phyloP scores from a whole-genome alignment of 805 yeast species.

The Dipodascus geniculatus region DNA sequence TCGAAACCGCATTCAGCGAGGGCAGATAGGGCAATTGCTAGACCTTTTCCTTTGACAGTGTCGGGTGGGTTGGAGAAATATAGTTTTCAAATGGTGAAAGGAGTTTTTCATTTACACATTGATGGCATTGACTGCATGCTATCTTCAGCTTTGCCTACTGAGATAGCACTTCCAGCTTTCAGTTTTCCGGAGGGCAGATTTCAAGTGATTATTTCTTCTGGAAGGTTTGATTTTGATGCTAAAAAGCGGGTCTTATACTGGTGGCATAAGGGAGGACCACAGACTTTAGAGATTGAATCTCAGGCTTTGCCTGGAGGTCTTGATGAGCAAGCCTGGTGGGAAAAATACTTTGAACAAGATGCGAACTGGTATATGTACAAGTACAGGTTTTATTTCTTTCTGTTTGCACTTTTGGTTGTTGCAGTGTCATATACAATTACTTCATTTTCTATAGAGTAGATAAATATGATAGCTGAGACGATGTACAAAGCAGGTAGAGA shows the following conservation, averaged over 20 bases:
- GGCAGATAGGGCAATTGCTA: constrained; percentile 51
- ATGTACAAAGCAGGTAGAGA: too few species aligned
- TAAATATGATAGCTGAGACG: neutral
- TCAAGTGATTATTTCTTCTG: constrained; percentile 42
- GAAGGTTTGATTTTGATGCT: constrained; percentile 41
- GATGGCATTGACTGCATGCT: constrained; percentile 5
- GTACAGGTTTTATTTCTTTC: neutral
- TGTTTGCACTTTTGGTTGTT: neutral
- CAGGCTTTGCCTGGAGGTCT: neutral
- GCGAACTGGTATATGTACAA: neutral
- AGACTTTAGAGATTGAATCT: neutral
- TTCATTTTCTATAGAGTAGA: neutral
- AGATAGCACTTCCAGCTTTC: constrained; percentile 57
- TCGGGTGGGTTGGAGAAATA: constrained; percentile 11
- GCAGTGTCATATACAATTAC: too few species aligned
- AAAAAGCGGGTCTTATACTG: constrained; percentile 51
- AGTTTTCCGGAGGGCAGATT: constrained; percentile 48
- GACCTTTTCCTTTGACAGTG: constrained; percentile 54
- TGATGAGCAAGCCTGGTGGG: neutral
- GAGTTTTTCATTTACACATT: constrained; percentile 10
- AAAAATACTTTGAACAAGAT: neutral
- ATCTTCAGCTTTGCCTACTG: constrained; percentile 29
- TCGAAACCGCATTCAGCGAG: constrained; percentile 20
- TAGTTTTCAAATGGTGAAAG: constrained; percentile 12
- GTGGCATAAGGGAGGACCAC: constrained; percentile 36